Evolutionary conservation across 129 eudicot species (phyloP), one percentile per base, ranked within the genome.

Genomic region (Centella asiatica): DNA sequence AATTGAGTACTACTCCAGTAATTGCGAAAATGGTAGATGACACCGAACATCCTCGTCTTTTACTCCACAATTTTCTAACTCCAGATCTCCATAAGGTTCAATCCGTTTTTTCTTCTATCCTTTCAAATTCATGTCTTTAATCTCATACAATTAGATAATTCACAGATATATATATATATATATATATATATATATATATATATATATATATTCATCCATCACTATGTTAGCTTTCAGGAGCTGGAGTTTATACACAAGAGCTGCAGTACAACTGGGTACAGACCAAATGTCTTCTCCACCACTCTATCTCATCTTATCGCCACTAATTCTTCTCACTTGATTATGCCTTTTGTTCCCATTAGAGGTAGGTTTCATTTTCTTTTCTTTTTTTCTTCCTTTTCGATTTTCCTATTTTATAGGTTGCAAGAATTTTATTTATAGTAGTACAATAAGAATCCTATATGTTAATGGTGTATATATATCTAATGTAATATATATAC

Each of bases 281-380:
- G 99, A 44, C 80, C 82, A 5, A 79, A 76, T 72, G 96, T 92
- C 27, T 84, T 92, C 71, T 87, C 96, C 36, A 92, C 99, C 7
- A 92, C 96, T 39, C 88, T 92, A 62, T 77, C 94, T 65, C 99
- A 92, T 80, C 99, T 92, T 66, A 78, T 87, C 52, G 99, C 99
- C 72, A 92, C 99, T 18, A 78, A 92, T 23, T 76, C 77, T 57
- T 59, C 99, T 44, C 96, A 87, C 57, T 78, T 84, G 59, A 84
- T 87, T 47, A 76, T 92, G 69, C 99, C 96, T 39, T 69, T 92
- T 39, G 74, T 92, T 18, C 82, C 90, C 27, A 66, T 92, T 55
- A 73, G 99, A 73, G 98, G 94, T 86, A 53, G n/a, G n/a, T n/a
- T n/a, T n/a, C n/a, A n/a, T 9, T 42, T 5, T 5, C 6, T 20